Conservation (phyloP, 2,329 filamentous ascomycete genomes). For the Ophioceras dolichostomum region DNA sequence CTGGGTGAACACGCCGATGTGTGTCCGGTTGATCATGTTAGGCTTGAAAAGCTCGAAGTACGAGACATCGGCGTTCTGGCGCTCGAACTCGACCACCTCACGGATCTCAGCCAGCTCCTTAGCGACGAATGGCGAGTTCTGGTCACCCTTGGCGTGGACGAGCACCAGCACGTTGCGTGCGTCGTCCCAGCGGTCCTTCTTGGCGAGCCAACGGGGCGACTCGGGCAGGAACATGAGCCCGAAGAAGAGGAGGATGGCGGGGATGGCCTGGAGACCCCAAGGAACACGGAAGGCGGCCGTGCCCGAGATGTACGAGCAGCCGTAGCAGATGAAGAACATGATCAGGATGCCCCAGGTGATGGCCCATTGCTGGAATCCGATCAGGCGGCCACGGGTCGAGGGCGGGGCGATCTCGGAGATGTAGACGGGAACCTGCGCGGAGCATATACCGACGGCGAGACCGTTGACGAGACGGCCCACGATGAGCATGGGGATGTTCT, state of each 20-base stretch:
- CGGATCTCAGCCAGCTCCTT: conserved; percentile 62
- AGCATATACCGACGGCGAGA: conserved; percentile 59
- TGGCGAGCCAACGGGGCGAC: conserved; percentile 38
- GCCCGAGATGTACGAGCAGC: conserved; percentile 27
- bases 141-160: conserved; percentile 54
- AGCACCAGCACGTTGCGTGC: conserved; percentile 33
- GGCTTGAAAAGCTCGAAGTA: conserved; percentile 63
- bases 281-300: conserved; percentile 35
- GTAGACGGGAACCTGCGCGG: conserved; percentile 60
- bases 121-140: conserved; percentile 50
- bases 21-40: conserved; percentile 60
- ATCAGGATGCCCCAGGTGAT: conserved; percentile 33
- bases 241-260: conserved; percentile 26
- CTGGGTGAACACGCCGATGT: conserved; percentile 60
- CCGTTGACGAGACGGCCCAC: conserved; percentile 61
- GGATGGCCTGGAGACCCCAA: conserved; percentile 34
- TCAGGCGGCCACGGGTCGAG: conserved; percentile 28
- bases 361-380: conserved; percentile 31
- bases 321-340: conserved; percentile 36
- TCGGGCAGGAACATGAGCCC: conserved; percentile 31
- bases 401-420: conserved; percentile 49
- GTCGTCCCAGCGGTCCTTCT: conserved; percentile 33
- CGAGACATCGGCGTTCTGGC: conserved; percentile 53
- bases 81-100: conserved; percentile 62
- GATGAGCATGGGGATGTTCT: conserved; percentile 45